phyloP scores from a whole-genome alignment of 805 yeast species.

The Zygosaccharomyces rouxii region DNA sequence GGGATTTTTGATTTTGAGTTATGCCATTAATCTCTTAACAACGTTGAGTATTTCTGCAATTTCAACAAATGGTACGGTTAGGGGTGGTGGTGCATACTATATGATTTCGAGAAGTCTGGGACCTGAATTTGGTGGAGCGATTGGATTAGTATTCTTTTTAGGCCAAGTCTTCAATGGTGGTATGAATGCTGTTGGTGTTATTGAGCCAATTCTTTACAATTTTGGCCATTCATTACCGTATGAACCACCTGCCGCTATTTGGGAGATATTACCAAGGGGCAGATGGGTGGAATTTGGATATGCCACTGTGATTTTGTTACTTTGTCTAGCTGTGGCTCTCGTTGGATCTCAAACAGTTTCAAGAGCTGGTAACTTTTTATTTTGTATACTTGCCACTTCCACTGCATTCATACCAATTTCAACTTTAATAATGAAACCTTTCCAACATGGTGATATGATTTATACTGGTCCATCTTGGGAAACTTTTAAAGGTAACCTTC shows the following conservation, averaged over 20 bases:
- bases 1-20: constrained; percentile 63
- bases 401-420: constrained; percentile 83
- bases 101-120: constrained; percentile 95
- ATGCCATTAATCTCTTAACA: constrained; percentile 75
- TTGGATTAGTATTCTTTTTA: constrained; percentile 87
- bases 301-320: constrained; percentile 61
- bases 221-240: constrained; percentile 59
- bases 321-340: constrained; percentile 71
- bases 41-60: constrained; percentile 91
- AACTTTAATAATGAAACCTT: constrained; percentile 60
- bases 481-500: constrained; percentile 60
- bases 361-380: constrained; percentile 71
- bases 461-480: constrained; percentile 75
- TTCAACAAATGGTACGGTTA: constrained; percentile 94
- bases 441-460: constrained; percentile 44
- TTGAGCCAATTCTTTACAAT: constrained; percentile 82
- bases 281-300: constrained; percentile 66
- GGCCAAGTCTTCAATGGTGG: constrained; percentile 93
- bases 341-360: constrained; percentile 81
- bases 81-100: constrained; percentile 98
- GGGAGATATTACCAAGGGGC: constrained; percentile 60
- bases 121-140: constrained; percentile 97
- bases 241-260: constrained; percentile 37
- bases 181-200: constrained; percentile 90
- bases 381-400: constrained; percentile 60